phyloP scores from a whole-genome alignment of 495 filamentous ascomycete genomes.

The Aspergillus ellipticus region DNA sequence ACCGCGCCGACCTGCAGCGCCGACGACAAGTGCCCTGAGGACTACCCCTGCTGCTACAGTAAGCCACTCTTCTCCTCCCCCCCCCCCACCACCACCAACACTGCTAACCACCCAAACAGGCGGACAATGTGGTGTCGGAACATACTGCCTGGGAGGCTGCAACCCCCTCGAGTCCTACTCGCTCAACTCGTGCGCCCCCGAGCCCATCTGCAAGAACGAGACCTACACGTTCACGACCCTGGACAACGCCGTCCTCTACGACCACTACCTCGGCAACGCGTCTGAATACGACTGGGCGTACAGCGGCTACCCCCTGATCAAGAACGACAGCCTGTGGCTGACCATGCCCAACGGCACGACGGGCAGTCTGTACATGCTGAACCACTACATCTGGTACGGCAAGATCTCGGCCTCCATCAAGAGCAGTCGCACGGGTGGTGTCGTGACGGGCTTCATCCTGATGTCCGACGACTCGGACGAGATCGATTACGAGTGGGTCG shows the following conservation, averaged over 20 bases:
- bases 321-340: conserved; percentile 62
- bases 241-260: conserved; percentile 62
- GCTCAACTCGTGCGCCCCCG: conserved; percentile 80
- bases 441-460: conserved; percentile 93
- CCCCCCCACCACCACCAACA: not conserved
- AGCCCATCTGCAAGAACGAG: conserved; percentile 72
- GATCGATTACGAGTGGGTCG: conserved; percentile 95
- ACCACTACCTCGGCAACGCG: conserved; percentile 81
- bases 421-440: conserved; percentile 78
- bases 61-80: conserved; percentile 35
- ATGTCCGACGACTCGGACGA: conserved; percentile 94
- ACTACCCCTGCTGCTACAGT: conserved; percentile 90
- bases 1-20: conserved; percentile 40
- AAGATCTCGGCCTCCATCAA: conserved; percentile 85
- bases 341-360: conserved; percentile 86
- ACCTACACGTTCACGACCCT: conserved; percentile 65
- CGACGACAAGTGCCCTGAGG: conserved; percentile 65
- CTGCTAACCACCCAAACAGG: conserved; percentile 59
- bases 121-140: conserved; percentile 87
- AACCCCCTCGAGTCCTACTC: conserved; percentile 77
- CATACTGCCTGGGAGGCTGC: conserved; percentile 94
- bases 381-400: conserved; percentile 95
- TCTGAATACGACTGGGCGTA: conserved; percentile 79
- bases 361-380: conserved; percentile 76
- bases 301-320: conserved; percentile 64